These are phyloP conservation scores for Trifolium fragiferum DNA, from an alignment of 306 rosid species.

Conservation along the genomic window DNA sequence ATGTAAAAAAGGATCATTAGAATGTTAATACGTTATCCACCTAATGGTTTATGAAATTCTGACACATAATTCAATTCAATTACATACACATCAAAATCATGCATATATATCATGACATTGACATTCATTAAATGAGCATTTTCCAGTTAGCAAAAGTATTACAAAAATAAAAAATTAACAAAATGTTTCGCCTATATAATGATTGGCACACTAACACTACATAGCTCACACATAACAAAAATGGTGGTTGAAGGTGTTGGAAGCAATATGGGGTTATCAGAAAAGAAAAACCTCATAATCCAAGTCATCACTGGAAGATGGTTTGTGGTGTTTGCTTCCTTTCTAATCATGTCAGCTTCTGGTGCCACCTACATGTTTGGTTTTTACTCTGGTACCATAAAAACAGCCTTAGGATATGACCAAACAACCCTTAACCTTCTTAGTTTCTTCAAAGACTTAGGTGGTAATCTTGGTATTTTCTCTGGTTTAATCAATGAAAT, in stretches of 20 bases:
- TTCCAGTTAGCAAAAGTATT: background rate
- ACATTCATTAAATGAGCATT: background rate
- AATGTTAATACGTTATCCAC: too few relatives aligned
- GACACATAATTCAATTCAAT: too few relatives aligned
- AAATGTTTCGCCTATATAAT: background rate
- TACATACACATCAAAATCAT: too few relatives aligned
- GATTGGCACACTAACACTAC: slow-evolving; percentile 5
- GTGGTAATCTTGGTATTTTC: slow-evolving; percentile 71
- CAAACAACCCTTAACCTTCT: slow-evolving; percentile 79
- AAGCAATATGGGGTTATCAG: background rate
- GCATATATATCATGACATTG: background rate
- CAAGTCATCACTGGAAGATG: slow-evolving; percentile 70
- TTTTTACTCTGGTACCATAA: slow-evolving; percentile 71
- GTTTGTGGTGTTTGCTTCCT: slow-evolving; percentile 78
- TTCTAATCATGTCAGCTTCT: slow-evolving; percentile 73
- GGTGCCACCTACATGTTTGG: slow-evolving; percentile 91
- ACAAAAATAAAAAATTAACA: background rate
- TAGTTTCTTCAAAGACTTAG: slow-evolving; percentile 88
- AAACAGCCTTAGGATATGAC: slow-evolving; percentile 65
- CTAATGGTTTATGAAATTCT: too few relatives aligned
- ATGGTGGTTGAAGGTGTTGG: slow-evolving; percentile 38
- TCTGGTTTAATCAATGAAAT: slow-evolving; percentile 82
- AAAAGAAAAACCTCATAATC: slow-evolving; percentile 41
- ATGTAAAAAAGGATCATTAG: too few relatives aligned
- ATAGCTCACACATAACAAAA: background rate